phyloP scores from a whole-genome alignment of 768 basidiomycete genomes.

The Phanerodontia chrysosporium region DNA sequence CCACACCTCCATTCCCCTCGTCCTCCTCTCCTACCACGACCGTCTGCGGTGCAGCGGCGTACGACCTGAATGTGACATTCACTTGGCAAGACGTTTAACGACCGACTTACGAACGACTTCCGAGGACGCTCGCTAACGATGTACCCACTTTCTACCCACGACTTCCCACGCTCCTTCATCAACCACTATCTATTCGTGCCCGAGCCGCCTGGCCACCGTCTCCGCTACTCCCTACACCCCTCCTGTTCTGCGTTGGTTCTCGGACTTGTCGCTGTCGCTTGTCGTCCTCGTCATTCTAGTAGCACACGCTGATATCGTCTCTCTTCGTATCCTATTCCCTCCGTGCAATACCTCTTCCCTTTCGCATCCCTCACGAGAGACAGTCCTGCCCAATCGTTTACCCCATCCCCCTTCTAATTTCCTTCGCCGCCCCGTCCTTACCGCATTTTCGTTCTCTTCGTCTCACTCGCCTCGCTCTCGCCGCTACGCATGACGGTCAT shows the following conservation, averaged over 20 bases:
- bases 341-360: constrained; percentile 8
- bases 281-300: constrained; percentile 11
- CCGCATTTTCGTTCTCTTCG: neutral
- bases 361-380: neutral
- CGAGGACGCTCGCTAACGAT: constrained; percentile 2
- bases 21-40: neutral
- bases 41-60: neutral
- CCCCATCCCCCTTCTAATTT: constrained; percentile 2
- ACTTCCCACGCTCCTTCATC: constrained; percentile 3
- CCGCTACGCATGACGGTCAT: neutral
- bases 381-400: constrained; percentile 1
- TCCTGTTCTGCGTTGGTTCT: neutral
- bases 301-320: constrained; percentile 10
- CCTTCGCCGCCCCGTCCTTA: neutral
- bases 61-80: neutral
- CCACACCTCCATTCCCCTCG: neutral
- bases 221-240: neutral
- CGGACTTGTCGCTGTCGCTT: neutral
- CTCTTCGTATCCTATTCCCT: constrained; percentile 8
- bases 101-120: neutral
- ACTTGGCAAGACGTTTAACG: constrained; percentile 1
- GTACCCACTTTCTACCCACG: neutral
- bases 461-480: neutral
- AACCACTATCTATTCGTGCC: constrained; percentile 2
- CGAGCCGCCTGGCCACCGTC: neutral